Evolutionary conservation across 768 basidiomycete species (phyloP).

Genomic region (Leccinum rimulosum): DNA sequence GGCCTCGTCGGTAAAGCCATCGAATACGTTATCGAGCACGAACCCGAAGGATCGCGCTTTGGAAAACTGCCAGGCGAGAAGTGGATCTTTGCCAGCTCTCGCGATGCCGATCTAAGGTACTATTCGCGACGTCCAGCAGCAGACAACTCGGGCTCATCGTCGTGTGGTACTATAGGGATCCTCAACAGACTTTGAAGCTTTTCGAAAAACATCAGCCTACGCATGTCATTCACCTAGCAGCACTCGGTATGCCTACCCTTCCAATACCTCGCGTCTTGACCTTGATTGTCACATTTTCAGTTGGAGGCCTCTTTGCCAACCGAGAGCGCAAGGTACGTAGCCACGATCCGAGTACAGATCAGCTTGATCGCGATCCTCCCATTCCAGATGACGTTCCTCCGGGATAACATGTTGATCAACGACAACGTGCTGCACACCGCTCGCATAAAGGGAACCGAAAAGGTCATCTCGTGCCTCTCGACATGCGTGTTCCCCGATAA

Average conservation of each 20-base stretch:
- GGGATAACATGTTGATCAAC: conserved; percentile 94
- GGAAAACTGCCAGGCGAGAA: conserved; percentile 73
- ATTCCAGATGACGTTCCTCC: conserved; percentile 79
- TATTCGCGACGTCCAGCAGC: not conserved
- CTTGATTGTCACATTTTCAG: conserved; percentile 37
- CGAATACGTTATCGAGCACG: conserved; percentile 71
- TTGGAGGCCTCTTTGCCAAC: conserved; percentile 94
- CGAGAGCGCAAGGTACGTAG: conserved; percentile 82
- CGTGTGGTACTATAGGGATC: conserved; percentile 52
- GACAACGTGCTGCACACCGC: conserved; percentile 85
- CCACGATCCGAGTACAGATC: not conserved
- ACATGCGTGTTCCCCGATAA: conserved; percentile 98
- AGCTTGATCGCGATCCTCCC: not conserved
- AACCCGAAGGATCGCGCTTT: conserved; percentile 75
- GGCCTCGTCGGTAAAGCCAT: conserved; percentile 90
- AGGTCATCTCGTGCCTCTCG: conserved; percentile 92
- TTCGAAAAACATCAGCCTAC: conserved; percentile 93
- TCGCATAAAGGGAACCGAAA: conserved; percentile 59
- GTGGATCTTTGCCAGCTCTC: conserved; percentile 81
- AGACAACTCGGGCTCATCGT: conserved; percentile 1
- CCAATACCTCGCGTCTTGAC: not conserved
- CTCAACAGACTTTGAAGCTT: conserved; percentile 62
- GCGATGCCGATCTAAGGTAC: conserved; percentile 84
- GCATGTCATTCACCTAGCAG: conserved; percentile 95
- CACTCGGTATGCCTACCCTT: conserved; percentile 62